Evolutionary conservation across 768 basidiomycete genomes (phyloP).

Genomic region (Auriscalpium vulgare): DNA sequence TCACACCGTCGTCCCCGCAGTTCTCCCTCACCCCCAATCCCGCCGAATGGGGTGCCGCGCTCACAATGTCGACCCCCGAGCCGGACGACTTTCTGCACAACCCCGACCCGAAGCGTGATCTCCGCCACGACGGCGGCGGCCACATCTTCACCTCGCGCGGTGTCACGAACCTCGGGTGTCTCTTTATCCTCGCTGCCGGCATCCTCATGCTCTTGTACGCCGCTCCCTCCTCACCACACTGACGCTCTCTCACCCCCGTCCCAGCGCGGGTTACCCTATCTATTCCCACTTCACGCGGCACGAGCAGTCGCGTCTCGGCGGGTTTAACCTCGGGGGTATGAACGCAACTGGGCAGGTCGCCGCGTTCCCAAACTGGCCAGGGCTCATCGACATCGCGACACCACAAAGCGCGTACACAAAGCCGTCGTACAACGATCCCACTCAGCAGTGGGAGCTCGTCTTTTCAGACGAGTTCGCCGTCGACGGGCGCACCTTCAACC

Average conservation of each 20-base stretch:
- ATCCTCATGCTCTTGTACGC: conserved; percentile 53
- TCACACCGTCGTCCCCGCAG: conserved; percentile 16
- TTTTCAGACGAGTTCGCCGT: conserved; percentile 40
- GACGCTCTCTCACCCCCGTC: conserved; percentile 3
- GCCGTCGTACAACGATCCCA: conserved; percentile 21
- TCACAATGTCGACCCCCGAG: conserved; percentile 39
- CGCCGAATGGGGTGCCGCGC: conserved; percentile 41
- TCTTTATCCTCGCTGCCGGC: conserved; percentile 44
- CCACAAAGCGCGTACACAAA: conserved; percentile 22
- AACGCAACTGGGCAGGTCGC: conserved; percentile 64
- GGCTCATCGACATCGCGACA: conserved; percentile 31
- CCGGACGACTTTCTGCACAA: conserved; percentile 59
- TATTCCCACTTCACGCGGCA: conserved; percentile 36
- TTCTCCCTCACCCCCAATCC: conserved; percentile 35
- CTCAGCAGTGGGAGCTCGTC: conserved; percentile 29
- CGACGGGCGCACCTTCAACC: conserved; percentile 35
- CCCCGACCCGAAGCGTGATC: conserved; percentile 49
- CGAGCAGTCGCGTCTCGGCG: conserved; percentile 36
- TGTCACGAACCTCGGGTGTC: conserved; percentile 58
- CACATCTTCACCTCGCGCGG: conserved; percentile 56
- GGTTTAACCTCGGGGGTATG: conserved; percentile 69
- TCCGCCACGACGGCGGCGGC: conserved; percentile 47
- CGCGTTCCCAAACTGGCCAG: conserved; percentile 14
- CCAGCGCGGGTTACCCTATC: conserved; percentile 36
- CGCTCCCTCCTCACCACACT: not conserved